Evolutionary conservation across 2,329 filamentous ascomycete species (phyloP), one percentile per base, ranked within the genome.

Genomic region (Fusarium penzigii): DNA sequence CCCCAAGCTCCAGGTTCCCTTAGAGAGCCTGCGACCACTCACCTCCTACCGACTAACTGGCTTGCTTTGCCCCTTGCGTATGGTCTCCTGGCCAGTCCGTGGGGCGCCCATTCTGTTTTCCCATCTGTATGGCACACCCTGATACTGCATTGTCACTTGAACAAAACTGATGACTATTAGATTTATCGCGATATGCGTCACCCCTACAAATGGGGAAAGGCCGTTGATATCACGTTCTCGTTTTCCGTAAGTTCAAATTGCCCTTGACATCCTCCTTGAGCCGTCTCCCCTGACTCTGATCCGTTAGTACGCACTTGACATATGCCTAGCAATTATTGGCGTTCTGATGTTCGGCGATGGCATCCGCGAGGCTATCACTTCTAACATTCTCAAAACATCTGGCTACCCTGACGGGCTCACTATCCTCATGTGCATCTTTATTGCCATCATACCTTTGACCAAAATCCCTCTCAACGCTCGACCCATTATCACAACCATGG

Each of bases 331-430:
- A 25, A 82, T 94, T 42, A 83, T 89, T 11, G 93, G 94, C 39
- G 82, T 94, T 52, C 80, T 97, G 58, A 97, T 99, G 93, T 99
- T 97, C 70, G 93, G 93, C 55, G 89, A 96, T 61, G 81, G 77
- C n/a, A 90, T 96, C 48, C 82, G 81, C 51, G 92, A 96, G 58
- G 91, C 95, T 70, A 87, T 97, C 68, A 97, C 94, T 0, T 88
- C 88, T 65, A 97, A 96, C 72, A 87, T 99, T 54, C 83, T 97
- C 59, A 78, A 81, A 47, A 88, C 85, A 1, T 72, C 80, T 6
- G 87, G 87, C 48, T 97, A 96, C 68, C 90, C 93, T 1, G 75
- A 82, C 12, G 79, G 77, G 1, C 72, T 96, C 39, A 90, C 86
- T n/a, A 74, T 93, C 43, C 77, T 93, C 60, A 88, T 97, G 70